Percentiles rank a stretch among this genome's conserved stretches.
Evolutionary conservation across 441 rosid species (phyloP).

Genomic region (Cnidoscolus chayamansa): DNA sequence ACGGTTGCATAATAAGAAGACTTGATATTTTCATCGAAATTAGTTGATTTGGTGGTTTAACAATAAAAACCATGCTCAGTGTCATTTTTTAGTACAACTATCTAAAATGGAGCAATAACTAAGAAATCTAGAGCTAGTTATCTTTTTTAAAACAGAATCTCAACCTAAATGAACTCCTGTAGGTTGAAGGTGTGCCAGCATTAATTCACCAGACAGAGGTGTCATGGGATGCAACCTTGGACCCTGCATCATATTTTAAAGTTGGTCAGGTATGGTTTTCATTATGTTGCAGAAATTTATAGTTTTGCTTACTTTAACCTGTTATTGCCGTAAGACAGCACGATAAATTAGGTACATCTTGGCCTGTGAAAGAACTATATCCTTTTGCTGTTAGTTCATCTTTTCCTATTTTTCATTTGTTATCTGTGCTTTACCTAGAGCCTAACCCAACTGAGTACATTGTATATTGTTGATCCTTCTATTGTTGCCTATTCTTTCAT

Average conservation of each 20-base stretch:
- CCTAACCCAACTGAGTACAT: conserved; percentile 7
- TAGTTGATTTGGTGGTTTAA: background rate
- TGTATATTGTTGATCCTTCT: conserved; percentile 8
- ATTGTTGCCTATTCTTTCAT: conserved; percentile 13
- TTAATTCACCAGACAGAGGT: conserved; percentile 87
- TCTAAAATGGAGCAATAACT: conserved; percentile 2
- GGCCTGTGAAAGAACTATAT: background rate
- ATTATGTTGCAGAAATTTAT: conserved; percentile 6
- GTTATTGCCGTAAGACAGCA: background rate
- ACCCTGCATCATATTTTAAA: conserved; percentile 71
- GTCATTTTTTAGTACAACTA: conserved; percentile 4
- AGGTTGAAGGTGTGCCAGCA: conserved; percentile 89
- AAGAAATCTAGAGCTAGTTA: background rate
- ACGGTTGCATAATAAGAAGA: background rate
- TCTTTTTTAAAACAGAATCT: background rate
- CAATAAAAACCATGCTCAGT: background rate
- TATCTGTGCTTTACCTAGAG: conserved; percentile 11
- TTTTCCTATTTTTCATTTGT: background rate
- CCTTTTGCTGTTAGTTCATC: background rate
- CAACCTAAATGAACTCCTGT: conserved; percentile 23
- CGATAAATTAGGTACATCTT: background rate
- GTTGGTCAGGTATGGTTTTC: conserved; percentile 71
- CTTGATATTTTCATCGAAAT: background rate
- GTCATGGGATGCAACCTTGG: conserved; percentile 93
- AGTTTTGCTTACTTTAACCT: background rate